Evolutionary conservation across 2,329 filamentous ascomycete species (phyloP).

Genomic region (Hypoxylon sp.): DNA sequence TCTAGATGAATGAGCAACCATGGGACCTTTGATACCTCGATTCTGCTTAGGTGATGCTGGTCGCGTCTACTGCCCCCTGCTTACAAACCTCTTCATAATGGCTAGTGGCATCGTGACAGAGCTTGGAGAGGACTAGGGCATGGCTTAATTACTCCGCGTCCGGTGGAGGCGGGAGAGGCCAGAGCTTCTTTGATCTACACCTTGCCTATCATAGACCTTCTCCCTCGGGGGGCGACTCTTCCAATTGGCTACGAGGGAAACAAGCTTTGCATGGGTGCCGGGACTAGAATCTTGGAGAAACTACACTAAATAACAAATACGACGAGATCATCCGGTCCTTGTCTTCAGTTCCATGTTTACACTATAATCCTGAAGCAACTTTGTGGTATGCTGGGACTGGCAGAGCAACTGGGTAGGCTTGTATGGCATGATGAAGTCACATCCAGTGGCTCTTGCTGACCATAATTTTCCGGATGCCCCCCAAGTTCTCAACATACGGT

Average conservation of each 20-base stretch:
- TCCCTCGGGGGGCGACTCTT: neutral
- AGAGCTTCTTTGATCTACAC: constrained; percentile 6
- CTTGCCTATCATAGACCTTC: constrained; percentile 6
- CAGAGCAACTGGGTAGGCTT: neutral
- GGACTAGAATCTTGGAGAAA: constrained; percentile 13
- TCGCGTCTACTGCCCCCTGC: constrained; percentile 15
- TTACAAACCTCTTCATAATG: constrained; percentile 34
- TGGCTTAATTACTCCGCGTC: constrained; percentile 26
- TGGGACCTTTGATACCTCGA: neutral
- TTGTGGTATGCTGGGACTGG: neutral
- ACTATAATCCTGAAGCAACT: neutral
- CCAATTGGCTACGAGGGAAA: constrained; percentile 11
- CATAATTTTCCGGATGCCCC: neutral
- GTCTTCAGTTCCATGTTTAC: neutral
- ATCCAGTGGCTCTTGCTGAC: neutral
- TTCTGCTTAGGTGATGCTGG: constrained; percentile 15
- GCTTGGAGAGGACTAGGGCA: neutral
- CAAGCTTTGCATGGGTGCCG: constrained; percentile 13
- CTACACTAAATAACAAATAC: neutral
- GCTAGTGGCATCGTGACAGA: constrained; percentile 1
- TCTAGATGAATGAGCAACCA: neutral
- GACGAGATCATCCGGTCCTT: neutral
- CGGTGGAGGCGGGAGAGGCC: neutral
- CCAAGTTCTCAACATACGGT: neutral
- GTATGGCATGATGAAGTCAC: constrained; percentile 3